Evolutionary conservation across 2,329 filamentous ascomycete species (phyloP).

Genomic region (Penicillium corylophilum): DNA sequence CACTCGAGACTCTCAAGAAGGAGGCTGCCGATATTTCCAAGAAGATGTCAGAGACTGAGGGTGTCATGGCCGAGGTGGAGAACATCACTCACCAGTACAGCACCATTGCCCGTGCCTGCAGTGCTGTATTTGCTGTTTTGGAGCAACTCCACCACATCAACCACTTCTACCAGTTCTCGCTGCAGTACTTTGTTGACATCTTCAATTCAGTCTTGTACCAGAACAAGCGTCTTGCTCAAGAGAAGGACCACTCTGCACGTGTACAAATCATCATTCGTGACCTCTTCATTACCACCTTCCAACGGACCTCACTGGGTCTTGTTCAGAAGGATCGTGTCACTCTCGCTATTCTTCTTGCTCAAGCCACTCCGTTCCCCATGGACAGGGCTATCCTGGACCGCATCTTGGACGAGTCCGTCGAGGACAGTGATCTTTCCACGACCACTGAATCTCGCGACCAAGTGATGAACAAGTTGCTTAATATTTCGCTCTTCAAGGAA

Average conservation of each 20-base stretch:
- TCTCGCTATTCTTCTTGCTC: conserved; percentile 88
- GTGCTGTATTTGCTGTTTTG: conserved; percentile 92
- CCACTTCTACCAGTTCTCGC: conserved; percentile 98
- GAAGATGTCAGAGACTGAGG: conserved; percentile 96
- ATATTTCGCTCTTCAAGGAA: conserved; percentile 71
- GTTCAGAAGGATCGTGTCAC: conserved; percentile 94
- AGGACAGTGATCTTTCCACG: conserved; percentile 76
- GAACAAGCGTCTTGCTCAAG: conserved; percentile 69
- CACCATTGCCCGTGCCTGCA: conserved; percentile 90
- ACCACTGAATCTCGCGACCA: conserved; percentile 64
- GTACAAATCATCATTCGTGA: conserved; percentile 89
- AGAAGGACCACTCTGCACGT: conserved; percentile 73
- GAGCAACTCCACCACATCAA: conserved; percentile 98
- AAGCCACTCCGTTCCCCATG: conserved; percentile 95
- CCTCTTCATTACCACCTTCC: conserved; percentile 87
- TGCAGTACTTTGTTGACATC: conserved; percentile 97
- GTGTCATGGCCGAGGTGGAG: conserved; percentile 97
- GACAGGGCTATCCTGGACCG: conserved; percentile 84
- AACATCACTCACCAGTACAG: conserved; percentile 93
- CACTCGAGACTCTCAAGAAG: conserved; percentile 94
- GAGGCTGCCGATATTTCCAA: conserved; percentile 93
- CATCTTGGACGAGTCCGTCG: conserved; percentile 74
- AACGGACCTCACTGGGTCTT: conserved; percentile 87
- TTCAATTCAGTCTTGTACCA: conserved; percentile 87
- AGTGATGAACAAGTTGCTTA: conserved; percentile 66